Evolutionary conservation across 352 stramenopile genomes (phyloP).

Genomic region (Globisporangium parvum): DNA sequence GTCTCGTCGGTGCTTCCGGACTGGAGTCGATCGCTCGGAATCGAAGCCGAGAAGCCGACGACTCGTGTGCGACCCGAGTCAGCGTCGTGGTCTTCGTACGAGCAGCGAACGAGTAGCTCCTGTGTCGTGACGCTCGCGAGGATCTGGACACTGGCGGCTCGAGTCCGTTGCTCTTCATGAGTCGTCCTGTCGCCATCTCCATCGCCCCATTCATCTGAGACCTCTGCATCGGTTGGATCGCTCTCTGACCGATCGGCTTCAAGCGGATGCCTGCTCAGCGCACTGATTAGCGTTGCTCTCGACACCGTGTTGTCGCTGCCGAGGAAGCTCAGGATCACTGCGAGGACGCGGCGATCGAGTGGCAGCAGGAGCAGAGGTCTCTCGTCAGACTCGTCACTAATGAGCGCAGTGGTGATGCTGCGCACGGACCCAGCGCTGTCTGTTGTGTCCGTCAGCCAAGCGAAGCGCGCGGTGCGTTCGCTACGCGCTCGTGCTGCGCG

Average conservation of each 20-base stretch:
- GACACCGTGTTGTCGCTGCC: not conserved
- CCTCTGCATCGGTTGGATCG: too few species aligned
- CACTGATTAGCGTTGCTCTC: not conserved
- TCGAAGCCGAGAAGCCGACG: slow-evolving; percentile 1
- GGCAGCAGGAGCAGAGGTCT: not conserved
- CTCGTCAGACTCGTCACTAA: not conserved
- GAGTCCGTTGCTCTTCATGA: not conserved
- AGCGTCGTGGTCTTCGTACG: not conserved
- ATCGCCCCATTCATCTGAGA: not conserved
- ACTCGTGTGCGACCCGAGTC: not conserved
- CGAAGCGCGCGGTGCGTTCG: not conserved
- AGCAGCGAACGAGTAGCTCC: slow-evolving; percentile 3
- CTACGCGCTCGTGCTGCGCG: too few species aligned
- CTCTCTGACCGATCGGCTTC: too few species aligned
- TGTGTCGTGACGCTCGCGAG: not conserved
- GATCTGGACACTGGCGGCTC: slow-evolving; percentile 1
- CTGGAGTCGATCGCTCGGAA: not conserved
- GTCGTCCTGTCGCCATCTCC: not conserved
- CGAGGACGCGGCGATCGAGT: slow-evolving; percentile 4
- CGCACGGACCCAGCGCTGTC: not conserved
- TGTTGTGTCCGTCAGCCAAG: not conserved
- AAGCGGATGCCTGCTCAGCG: not conserved
- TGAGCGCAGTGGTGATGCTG: not conserved
- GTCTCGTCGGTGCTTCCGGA: too few species aligned
- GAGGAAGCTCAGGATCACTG: slow-evolving; percentile 3